Evolutionary conservation across 1,139 yeast species (phyloP).

Genomic region (Hemisphaericaspora xylanilytica): DNA sequence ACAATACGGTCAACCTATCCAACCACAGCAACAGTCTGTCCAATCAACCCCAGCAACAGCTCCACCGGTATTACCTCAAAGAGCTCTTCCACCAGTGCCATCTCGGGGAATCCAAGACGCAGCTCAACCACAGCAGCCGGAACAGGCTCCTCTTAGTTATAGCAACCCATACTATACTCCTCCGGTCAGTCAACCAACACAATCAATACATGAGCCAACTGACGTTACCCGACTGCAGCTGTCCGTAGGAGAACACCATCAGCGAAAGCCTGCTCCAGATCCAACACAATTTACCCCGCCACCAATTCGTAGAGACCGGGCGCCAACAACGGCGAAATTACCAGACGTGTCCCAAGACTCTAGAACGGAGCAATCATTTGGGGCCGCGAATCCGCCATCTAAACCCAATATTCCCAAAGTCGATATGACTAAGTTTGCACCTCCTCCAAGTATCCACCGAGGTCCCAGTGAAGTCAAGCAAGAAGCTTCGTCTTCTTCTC

Average conservation of each 20-base stretch:
- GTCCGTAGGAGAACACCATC: not conserved
- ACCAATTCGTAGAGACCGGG: slow-evolving; percentile 31
- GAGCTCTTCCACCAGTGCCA: slow-evolving; percentile 7
- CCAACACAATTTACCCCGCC: slow-evolving; percentile 44
- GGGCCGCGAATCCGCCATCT: slow-evolving; percentile 7
- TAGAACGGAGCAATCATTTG: slow-evolving; percentile 2
- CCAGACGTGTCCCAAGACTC: too few relatives aligned
- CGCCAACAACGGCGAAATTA: slow-evolving; percentile 9
- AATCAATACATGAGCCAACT: slow-evolving; percentile 2
- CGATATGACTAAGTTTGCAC: slow-evolving; percentile 7
- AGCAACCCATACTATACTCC: slow-evolving; percentile 6
- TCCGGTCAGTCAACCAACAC: slow-evolving; percentile 3
- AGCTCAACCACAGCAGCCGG: slow-evolving; percentile 7
- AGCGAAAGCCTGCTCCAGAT: slow-evolving; percentile 32
- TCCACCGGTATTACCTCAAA: slow-evolving; percentile 9
- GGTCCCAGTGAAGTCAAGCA: slow-evolving; percentile 4
- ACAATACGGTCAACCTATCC: slow-evolving; percentile 1
- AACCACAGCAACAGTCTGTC: slow-evolving; percentile 6
- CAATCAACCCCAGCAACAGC: slow-evolving; percentile 2
- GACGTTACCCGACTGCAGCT: not conserved
- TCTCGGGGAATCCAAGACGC: slow-evolving; percentile 6
- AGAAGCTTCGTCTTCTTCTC: slow-evolving; percentile 1
- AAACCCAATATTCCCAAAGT: slow-evolving; percentile 1
- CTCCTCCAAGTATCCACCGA: slow-evolving; percentile 12
- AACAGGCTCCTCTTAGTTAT: slow-evolving; percentile 4